Evolutionary conservation across 2,329 filamentous ascomycete genomes (phyloP), one percentile per base, ranked within the genome.

Genomic region (Aureobasidium sp.): DNA sequence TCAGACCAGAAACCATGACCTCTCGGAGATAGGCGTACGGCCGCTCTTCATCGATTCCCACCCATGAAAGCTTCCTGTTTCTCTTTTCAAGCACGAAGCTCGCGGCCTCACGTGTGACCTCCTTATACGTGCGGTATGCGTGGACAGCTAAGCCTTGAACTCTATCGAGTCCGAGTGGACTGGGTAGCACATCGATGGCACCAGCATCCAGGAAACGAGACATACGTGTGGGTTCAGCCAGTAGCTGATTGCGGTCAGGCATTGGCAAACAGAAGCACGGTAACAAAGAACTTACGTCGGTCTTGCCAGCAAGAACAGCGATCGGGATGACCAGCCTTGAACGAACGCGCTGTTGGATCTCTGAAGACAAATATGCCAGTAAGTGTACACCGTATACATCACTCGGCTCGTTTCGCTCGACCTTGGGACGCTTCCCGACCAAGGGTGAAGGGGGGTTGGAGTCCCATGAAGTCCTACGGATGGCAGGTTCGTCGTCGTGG

Each of bases 1-100:
- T 94, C 63, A 97, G 81, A 62, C 87, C 87, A 1, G 91, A 94
- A 5, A 97, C 92, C 91, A 97, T 96, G 55, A 89, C 90, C 76
- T 97, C 92, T 64, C 92, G 83, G 61, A 97, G 77, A 75, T 96
- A 96, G 17, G 90, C 87, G 76, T 92, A 96, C 1, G 92, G 91
- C 72, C 92, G 88, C 68, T 90, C 84, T 67, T 93, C 89, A 70
- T 90, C 85, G 12, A 95, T 83, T 29, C 92, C 92, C 46, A 96
- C 91, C 92, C 92, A 96, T 0, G 92, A 96, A 59, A 91, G 84
- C 74, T 95, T 95, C 61, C 92, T 84, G 48, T 87, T 86, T 67
- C 87, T 86, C 70, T 87, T 88, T 63, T 88, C 80, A 64, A 89
- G 87, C 62, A 92, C 72, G 65, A 92, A 82, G 20, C 86, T 84